Evolutionary conservation across 1,284 basidiomycete species (phyloP).

Genomic region (Fomitopsis palustris): DNA sequence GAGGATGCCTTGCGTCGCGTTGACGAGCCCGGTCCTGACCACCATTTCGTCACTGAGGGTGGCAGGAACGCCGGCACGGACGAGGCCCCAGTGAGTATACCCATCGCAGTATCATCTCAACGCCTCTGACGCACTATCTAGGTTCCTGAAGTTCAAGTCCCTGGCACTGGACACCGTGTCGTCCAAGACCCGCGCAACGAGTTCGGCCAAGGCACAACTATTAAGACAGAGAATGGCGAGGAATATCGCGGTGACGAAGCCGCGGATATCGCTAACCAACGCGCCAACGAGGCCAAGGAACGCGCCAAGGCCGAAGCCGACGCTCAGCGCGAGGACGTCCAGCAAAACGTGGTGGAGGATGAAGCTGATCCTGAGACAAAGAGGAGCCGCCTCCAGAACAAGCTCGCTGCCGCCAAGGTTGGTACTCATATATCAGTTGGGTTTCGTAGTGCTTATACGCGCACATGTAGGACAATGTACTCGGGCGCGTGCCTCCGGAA

Average conservation of each 20-base stretch:
- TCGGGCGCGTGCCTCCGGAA: conserved; percentile 54
- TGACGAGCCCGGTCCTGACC: conserved; percentile 67
- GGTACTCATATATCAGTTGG: conserved; percentile 14
- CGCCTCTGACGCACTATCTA: conserved; percentile 19
- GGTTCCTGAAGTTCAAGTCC: conserved; percentile 47
- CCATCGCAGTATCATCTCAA: conserved; percentile 28
- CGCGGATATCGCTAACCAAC: conserved; percentile 16
- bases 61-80: conserved; percentile 39
- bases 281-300: conserved; percentile 17
- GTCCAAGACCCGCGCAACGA: conserved; percentile 41
- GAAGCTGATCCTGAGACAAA: conserved; percentile 44
- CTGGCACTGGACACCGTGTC: conserved; percentile 37
- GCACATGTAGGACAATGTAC: conserved; percentile 37
- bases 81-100: conserved; percentile 31
- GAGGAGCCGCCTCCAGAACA: conserved; percentile 46
- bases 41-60: conserved; percentile 53
- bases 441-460: background rate
- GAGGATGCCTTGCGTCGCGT: conserved; percentile 62
- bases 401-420: conserved; percentile 38
- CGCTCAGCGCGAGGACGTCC: conserved; percentile 24
- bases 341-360: conserved; percentile 23
- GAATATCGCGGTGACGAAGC: conserved; percentile 29
- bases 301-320: conserved; percentile 21
- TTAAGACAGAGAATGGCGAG: conserved; percentile 32
- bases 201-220: conserved; percentile 20